Evolutionary conservation across 169 alveolate genomes (phyloP).

Genomic region (Cyclospora cayetanensis): DNA sequence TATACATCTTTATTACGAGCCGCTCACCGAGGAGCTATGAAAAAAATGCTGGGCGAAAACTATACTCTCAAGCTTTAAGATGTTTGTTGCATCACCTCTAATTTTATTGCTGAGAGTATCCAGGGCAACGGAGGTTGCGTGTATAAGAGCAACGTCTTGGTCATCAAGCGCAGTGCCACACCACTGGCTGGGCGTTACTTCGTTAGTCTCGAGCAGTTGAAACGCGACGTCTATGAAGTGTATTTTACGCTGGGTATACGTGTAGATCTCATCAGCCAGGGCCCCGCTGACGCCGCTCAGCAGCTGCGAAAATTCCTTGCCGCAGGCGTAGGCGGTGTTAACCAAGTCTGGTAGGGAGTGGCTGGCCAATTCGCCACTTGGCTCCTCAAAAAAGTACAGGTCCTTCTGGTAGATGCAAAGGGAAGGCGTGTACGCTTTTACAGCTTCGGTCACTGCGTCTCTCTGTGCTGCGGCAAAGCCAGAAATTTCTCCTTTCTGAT

Average conservation of each 20-base stretch:
- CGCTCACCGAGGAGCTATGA: no score
- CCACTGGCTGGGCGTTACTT: neutral
- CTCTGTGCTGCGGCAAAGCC: neutral
- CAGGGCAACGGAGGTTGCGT: neutral
- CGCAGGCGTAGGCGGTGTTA: constrained; percentile 10
- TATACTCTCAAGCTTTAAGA: no score
- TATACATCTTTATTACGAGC: no score
- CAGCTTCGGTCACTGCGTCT: neutral
- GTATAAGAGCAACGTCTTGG: neutral
- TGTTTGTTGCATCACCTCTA: no score
- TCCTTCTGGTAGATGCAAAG: constrained; percentile 14
- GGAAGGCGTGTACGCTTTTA: constrained; percentile 2
- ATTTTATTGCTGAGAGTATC: neutral
- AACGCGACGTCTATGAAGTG: neutral
- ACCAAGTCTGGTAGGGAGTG: neutral
- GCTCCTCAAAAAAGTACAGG: constrained; percentile 48
- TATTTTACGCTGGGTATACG: neutral
- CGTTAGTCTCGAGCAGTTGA: neutral
- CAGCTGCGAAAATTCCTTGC: neutral
- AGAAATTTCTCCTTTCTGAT: neutral
- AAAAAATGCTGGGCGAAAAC: no score
- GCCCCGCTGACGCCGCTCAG: neutral
- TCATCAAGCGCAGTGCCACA: neutral
- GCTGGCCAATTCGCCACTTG: neutral
- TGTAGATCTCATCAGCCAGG: neutral